Evolutionary conservation across 2,329 filamentous ascomycete genomes (phyloP).

Genomic region (Daldinia eschscholtzii): DNA sequence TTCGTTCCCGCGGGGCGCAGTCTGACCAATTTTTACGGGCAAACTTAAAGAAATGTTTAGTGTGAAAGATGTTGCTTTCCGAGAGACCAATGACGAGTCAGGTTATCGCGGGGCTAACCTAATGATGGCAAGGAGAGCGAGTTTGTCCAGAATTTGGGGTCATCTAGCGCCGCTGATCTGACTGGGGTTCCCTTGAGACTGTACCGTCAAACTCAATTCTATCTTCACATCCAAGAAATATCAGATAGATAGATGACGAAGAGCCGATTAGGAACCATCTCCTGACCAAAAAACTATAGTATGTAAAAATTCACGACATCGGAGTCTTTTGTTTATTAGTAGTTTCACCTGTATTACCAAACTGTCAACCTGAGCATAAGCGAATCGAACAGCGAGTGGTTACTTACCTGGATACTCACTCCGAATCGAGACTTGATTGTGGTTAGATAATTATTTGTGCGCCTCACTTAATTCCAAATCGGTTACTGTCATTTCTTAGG

Average conservation of each 20-base stretch:
- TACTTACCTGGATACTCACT: background rate
- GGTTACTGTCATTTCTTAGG: background rate
- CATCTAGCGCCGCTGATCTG: conserved; percentile 36
- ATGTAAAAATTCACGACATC: background rate
- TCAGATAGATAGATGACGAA: conserved; percentile 1
- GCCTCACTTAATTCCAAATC: conserved; percentile 16
- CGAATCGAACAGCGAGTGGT: background rate
- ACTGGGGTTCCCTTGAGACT: conserved; percentile 27
- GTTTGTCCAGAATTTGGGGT: conserved; percentile 24
- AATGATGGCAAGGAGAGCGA: background rate
- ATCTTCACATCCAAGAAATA: background rate
- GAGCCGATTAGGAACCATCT: background rate
- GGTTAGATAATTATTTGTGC: conserved; percentile 1
- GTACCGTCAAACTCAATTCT: conserved; percentile 7
- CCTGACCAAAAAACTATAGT: background rate
- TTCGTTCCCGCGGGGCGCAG: conserved; percentile 35
- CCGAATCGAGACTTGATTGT: background rate
- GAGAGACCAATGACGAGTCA: conserved; percentile 6
- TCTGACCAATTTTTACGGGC: conserved; percentile 11
- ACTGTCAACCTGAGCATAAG: conserved; percentile 6
- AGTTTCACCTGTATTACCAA: conserved; percentile 12
- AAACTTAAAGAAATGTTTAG: conserved; percentile 9
- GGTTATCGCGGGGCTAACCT: conserved; percentile 25
- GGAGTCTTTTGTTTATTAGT: background rate
- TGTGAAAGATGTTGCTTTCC: conserved; percentile 18